phyloP scores from a whole-genome alignment of 2,329 filamentous ascomycete genomes.

The Aspergillus felis region DNA sequence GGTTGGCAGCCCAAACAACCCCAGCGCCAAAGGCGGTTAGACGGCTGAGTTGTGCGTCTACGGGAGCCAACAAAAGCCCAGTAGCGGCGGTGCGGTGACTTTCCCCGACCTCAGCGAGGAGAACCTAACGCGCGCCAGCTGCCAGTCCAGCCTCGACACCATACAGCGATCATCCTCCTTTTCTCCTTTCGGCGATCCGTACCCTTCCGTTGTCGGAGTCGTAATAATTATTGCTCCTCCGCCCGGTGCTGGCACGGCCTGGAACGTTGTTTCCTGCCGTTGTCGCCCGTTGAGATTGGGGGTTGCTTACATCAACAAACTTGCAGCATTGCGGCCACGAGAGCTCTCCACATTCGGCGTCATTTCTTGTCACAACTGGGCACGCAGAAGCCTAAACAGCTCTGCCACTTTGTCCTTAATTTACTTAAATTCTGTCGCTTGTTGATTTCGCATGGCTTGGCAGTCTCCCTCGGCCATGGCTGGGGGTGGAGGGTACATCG shows the following conservation, averaged over 20 bases:
- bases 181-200: constrained; percentile 4
- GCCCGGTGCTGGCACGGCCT: constrained; percentile 18
- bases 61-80: constrained; percentile 15
- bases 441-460: constrained; percentile 58
- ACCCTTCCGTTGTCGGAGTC: constrained; percentile 1
- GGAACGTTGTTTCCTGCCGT: constrained; percentile 21
- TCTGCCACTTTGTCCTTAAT: not conserved
- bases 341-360: not conserved
- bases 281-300: constrained; percentile 13
- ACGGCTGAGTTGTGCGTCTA: constrained; percentile 15
- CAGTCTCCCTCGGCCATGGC: constrained; percentile 63
- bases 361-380: not conserved
- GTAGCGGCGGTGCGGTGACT: constrained; percentile 13
- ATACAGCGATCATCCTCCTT: not conserved
- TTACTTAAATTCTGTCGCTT: not conserved
- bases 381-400: not conserved
- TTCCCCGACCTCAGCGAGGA: constrained; percentile 16
- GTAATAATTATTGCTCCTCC: constrained; percentile 8
- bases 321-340: constrained; percentile 15
- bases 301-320: constrained; percentile 20
- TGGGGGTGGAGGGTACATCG: constrained; percentile 51
- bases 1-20: constrained; percentile 2
- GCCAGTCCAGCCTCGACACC: not conserved
- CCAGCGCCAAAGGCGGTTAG: constrained; percentile 25
- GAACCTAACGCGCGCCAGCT: constrained; percentile 15